Conservation (phyloP, 2,329 filamentous ascomycete species). For the Cladosporium sp. region DNA sequence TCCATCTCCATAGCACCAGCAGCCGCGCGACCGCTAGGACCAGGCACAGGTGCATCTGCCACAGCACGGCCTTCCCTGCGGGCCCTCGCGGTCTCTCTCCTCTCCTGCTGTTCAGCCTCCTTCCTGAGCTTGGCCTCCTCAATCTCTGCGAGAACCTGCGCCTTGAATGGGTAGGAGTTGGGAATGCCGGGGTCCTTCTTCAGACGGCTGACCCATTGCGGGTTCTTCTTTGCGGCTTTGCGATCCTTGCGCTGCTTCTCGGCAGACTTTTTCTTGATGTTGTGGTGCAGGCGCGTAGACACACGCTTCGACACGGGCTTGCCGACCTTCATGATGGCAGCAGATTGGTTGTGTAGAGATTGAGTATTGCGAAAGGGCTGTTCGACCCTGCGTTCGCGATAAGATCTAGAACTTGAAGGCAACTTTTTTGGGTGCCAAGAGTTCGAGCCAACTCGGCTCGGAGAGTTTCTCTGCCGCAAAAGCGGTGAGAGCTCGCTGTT, state of each 20-base stretch:
- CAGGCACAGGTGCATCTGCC: slow-evolving; percentile 33
- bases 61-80: slow-evolving; percentile 40
- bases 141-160: slow-evolving; percentile 89
- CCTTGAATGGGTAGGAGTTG: slow-evolving; percentile 97
- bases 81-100: slow-evolving; percentile 66
- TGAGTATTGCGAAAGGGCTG: background rate
- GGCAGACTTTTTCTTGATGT: slow-evolving; percentile 88
- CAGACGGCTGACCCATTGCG: slow-evolving; percentile 89
- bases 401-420: slow-evolving; percentile 11
- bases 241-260: slow-evolving; percentile 88
- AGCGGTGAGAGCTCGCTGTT: background rate
- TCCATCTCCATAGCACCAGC: slow-evolving; percentile 48
- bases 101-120: slow-evolving; percentile 72
- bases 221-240: slow-evolving; percentile 93
- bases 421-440: slow-evolving; percentile 13
- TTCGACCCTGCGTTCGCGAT: slow-evolving; percentile 4
- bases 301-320: slow-evolving; percentile 91
- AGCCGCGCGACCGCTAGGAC: slow-evolving; percentile 41
- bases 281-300: slow-evolving; percentile 85
- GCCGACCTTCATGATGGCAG: slow-evolving; percentile 36
- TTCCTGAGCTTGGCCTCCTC: slow-evolving; percentile 82
- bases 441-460: background rate
- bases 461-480: background rate
- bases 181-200: slow-evolving; percentile 99
- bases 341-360: background rate